Percentiles rank a stretch among this genome's conserved stretches.
Conservation (phyloP, 108 stramenopile species). For the Pelagomonas calceolata region DNA sequence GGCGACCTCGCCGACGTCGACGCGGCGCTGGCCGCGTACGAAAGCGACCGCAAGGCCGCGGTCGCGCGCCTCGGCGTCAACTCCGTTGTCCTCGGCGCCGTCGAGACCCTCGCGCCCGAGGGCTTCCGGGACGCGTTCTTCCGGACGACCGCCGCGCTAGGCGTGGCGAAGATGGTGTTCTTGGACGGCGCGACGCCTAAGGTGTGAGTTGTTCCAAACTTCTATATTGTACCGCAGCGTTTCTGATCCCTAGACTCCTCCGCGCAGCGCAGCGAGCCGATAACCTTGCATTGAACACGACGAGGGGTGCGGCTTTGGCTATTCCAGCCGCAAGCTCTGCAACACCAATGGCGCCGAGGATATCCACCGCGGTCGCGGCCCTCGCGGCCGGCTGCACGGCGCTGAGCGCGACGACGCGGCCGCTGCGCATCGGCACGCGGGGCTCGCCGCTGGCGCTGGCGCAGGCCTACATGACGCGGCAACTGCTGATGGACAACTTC, state of each 20-base stretch:
- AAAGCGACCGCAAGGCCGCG: neutral
- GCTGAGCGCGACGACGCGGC: no score
- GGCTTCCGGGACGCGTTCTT: neutral
- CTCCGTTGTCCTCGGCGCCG: neutral
- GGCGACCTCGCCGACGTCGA: neutral
- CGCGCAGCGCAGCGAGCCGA: no score
- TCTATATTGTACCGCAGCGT: no score
- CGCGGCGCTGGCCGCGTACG: neutral
- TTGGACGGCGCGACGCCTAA: neutral
- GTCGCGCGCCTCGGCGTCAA: neutral
- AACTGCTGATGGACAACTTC: slow-evolving; percentile 72
- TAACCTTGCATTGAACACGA: no score
- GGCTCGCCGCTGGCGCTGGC: slow-evolving; percentile 95
- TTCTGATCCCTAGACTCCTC: no score
- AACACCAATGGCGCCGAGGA: no score
- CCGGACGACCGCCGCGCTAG: neutral
- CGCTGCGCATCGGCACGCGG: slow-evolving; percentile 89
- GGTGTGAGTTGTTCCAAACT: no score
- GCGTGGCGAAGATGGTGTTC: neutral
- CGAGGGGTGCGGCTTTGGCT: no score
- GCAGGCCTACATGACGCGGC: slow-evolving; percentile 91
- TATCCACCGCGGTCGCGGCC: no score
- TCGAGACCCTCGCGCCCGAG: neutral
- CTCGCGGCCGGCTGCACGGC: no score
- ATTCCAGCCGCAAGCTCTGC: no score